Evolutionary conservation across 257 asterid species (phyloP), one percentile per base, ranked within the genome.

Genomic region (Nicotiana attenuata): DNA sequence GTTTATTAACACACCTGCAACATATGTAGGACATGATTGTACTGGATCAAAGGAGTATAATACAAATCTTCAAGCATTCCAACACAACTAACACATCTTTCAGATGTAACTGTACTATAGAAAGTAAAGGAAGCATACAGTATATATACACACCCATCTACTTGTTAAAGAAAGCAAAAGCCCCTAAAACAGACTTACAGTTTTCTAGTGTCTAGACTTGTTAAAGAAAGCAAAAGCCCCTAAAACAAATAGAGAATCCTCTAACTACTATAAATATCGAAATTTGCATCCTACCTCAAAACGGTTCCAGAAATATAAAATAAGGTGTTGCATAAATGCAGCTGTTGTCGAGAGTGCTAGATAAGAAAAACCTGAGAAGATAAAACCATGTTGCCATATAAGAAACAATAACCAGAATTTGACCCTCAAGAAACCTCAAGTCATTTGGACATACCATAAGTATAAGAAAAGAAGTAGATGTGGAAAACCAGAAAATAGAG

Each of bases 401-500:
- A 73, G 61, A 47, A 50, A 78, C 16, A 22, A 56, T 10, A 78
- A 45, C 73, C 10, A 15, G 50, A 31, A 82, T 86, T 78, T 77
- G 78, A 81, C 75, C 55, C 77, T 57, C 65, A 76, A 81, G 71
- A 83, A 83, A 73, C 79, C 22, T 22, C 4, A 24, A 73, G 61
- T 73, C 52, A 22, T 47, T 47, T 73, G 79, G 60, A 53, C 87
- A 81, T 94, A 96, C 99, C 99, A 83, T 96, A 90, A 47, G 97
- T 89, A 83, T 94, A 94, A 19, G 99, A 96, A 92, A 96, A 96
- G 83, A 96, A 94, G 71, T 96, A 96, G 82, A 96, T 96, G 85
- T 96, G 99, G 77, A 96, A 96, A 87, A 96, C 98, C 86, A 96
- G 91, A 85, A 96, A 96, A 86, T 96, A 96, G 84, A 96, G 98